Base-by-base conservation (phyloP, 2,329 filamentous ascomycete species). In the Cyphellophora europaea region DNA sequence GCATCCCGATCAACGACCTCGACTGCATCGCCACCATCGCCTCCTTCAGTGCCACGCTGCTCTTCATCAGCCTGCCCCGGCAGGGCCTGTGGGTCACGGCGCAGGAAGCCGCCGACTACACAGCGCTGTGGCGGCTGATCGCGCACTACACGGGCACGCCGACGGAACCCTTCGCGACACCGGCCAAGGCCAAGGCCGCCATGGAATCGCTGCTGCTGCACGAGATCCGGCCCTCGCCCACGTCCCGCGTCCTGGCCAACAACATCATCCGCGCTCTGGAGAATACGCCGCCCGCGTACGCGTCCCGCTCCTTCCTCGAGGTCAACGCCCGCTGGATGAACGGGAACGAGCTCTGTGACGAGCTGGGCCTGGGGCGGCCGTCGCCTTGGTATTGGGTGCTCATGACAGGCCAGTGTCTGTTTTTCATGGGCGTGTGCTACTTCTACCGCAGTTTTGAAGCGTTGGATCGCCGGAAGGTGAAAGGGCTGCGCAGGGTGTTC, bases 101-200 rank as follows among this genome's bases (percentile, higher is more conserved):
- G 17, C 70, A 72, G 38, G 82, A 89, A 51, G 74, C 72, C 2
- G 51, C 53, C 2, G 82, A 87, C 49, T 88, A 84, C 52, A 65
- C 84, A 29, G 80, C 82, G 0, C 61, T 89, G 1, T 89, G 82
- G 82, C 71, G 82, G 3, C 81, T 83, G 43, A 72, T 88, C 10
- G 82, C 72, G 1, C 69, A 84, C 49, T 64, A 87, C 18, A 69
- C 86, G 49, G 83, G 82, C 10, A 75, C 74, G 5, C 82, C 82
- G 0, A 72, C 72, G 1, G 67, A 68, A 15, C 69, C 66, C 44
- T 76, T 86, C 50, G 63, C 66, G 2, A 72, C 67, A 1, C 65
- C 72, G 0, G 58, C 32, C 4, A 59, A 5, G 23, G 76, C 78
- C 2, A 75, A 70, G 46, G 62, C 62, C 2, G 68, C 76, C 49